These are phyloP conservation scores for Zymoseptoria ardabiliae DNA, from an alignment of 2,329 filamentous ascomycete genomes.

Conservation along the genomic window DNA sequence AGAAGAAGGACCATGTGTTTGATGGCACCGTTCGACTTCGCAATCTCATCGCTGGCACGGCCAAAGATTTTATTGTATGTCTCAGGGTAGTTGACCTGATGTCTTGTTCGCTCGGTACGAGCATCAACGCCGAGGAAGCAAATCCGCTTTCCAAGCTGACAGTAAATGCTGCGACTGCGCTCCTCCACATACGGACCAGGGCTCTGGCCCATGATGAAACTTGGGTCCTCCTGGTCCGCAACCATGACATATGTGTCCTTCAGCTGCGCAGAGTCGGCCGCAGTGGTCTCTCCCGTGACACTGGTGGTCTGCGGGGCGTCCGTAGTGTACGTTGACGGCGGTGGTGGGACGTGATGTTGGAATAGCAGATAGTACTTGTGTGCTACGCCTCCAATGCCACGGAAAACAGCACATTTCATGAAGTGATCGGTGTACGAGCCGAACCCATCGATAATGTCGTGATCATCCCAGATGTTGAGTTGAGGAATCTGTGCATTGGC, in stretches of 20 bases:
- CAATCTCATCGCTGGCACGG: constrained; percentile 47
- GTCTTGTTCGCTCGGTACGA: constrained; percentile 70
- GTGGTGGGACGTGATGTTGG: constrained; percentile 74
- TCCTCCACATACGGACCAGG: constrained; percentile 63
- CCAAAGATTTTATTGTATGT: constrained; percentile 56
- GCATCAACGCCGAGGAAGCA: constrained; percentile 55
- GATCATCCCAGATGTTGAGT: constrained; percentile 60
- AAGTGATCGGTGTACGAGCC: constrained; percentile 61
- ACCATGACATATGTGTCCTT: constrained; percentile 65
- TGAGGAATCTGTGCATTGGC: constrained; percentile 57
- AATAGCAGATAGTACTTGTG: constrained; percentile 56
- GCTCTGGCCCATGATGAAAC: constrained; percentile 70
- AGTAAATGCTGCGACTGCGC: constrained; percentile 53
- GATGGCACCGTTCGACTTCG: constrained; percentile 45
- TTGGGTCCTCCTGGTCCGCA: constrained; percentile 52
- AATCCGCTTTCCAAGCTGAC: constrained; percentile 58
- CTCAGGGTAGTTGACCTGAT: constrained; percentile 80
- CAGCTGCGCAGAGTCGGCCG: constrained; percentile 63
- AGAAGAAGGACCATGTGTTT: constrained; percentile 57
- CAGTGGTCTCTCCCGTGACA: constrained; percentile 37
- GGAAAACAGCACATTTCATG: constrained; percentile 58
- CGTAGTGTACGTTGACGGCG: constrained; percentile 76
- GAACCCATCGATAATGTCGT: constrained; percentile 60
- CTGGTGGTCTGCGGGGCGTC: constrained; percentile 53
- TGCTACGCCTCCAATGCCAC: constrained; percentile 55